Evolutionary conservation across 345 rosid genomes (phyloP), one percentile per base, ranked within the genome.

Genomic region (Abelmoschus esculentus): DNA sequence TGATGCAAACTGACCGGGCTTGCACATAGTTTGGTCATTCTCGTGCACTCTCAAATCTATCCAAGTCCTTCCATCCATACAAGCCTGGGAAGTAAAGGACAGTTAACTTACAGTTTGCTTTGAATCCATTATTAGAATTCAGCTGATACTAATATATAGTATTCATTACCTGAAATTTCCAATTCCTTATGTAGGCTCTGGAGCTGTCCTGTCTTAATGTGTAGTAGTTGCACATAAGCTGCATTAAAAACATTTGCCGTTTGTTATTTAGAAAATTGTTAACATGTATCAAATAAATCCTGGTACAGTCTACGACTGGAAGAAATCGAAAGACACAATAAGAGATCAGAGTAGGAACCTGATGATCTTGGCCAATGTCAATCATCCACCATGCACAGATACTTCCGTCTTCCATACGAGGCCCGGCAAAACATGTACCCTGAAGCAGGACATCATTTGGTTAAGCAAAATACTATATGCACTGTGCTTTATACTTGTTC

Each of bases 201-300:
- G 96, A 91, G 10, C 99, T 97, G 57, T 95, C 99, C 79, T 87
- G 91, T 75, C 97, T 82, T 77, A 92, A 84, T 34, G 98, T 92
- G 72, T 95, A 90, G 76, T 87, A 80, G 81, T 95, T 95, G 87
- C 98, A 95, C 96, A 90, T 89, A 13, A 95, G 90, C 98, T 95
- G 96, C 89, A 81, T 70, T 32, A 64, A 66, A 63, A 67, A 38
- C 57, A 28, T 5, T 11, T 19, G 3, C 17, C 26, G 40, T 22
- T 72, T 15, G 63, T 4, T 15, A 14, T 59, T 31, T 47, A 11
- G 6, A 38, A 38, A 36, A 7, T 38, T 38, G 42, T 38, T 6
- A 38, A 22, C 26, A 22, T 0, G 26, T 22, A 22, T 36, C 46
- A 34, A 61, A 15, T 32, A 7, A 32, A 15, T 28, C 65, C 44